Conservation (phyloP, 2,329 filamentous ascomycete species). For the Hypoxylon sp. region DNA sequence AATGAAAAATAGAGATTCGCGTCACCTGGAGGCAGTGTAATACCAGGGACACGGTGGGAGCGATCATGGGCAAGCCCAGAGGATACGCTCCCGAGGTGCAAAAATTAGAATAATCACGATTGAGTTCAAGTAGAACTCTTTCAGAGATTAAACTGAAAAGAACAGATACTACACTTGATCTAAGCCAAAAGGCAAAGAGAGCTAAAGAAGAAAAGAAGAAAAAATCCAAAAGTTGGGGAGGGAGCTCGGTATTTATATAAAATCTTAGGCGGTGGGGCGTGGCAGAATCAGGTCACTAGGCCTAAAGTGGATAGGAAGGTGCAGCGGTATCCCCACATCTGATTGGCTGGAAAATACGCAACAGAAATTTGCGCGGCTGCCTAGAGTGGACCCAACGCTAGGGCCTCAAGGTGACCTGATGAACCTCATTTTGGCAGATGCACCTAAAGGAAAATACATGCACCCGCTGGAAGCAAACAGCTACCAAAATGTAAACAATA, state of each 20-base stretch:
- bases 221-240: slow-evolving; percentile 3
- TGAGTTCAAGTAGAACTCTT: slow-evolving; percentile 43
- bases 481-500: too few species aligned
- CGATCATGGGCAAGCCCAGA: slow-evolving; percentile 44
- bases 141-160: slow-evolving; percentile 48
- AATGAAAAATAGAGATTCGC: slow-evolving; percentile 42
- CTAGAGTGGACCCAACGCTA: neutral
- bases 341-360: slow-evolving; percentile 14
- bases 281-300: slow-evolving; percentile 15
- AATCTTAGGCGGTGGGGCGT: slow-evolving; percentile 8
- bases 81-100: slow-evolving; percentile 35
- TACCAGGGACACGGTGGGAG: slow-evolving; percentile 45
- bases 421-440: neutral
- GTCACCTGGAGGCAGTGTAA: slow-evolving; percentile 46
- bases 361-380: neutral
- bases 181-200: slow-evolving; percentile 47
- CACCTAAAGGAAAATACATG: too few species aligned
- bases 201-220: slow-evolving; percentile 38
- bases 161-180: slow-evolving; percentile 48
- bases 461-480: too few species aligned
- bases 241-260: slow-evolving; percentile 1
- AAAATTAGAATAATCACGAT: slow-evolving; percentile 47
- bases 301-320: neutral
- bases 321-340: neutral
- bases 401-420: neutral